Base-by-base conservation (phyloP, 805 yeast genomes). In the Candida pini region DNA sequence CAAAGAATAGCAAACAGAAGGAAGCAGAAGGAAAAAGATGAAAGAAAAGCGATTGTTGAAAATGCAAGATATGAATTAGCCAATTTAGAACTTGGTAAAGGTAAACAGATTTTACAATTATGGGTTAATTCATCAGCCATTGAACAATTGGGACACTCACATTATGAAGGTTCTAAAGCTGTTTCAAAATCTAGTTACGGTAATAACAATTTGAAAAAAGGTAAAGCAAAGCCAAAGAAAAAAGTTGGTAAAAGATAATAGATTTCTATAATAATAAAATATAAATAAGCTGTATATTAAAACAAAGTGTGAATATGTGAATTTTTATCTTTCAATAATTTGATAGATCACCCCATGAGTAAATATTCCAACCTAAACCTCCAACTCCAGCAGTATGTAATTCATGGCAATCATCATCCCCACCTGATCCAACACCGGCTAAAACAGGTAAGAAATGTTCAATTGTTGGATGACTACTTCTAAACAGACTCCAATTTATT, bases 401-500 rank as follows among this genome's bases (percentile, higher is more conserved):
- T 40, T 70, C 74, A 31, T 60, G 56, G 28, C 69, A 73, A 2
- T 39, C 35, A 19, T 64, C 69, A 10, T 64, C 64, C 14, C 64
- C 58, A 15, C 76, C 68, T 21, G 80, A 72, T 19, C 80, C 76
- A 2, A 77, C 76, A 10, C 68, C 76, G 28, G 76, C 85, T 24
- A 76, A 72, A 6, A 78, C 46, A 2, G 90, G 90, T 44, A 75
- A 56, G 40, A 84, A 73, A 56, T 84, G 94, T 44, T 84, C 94
- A 32, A 77, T 60, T 0, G 89, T 78, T 8, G 94, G 94, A 56
- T 84, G 94, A 0, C 90, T 81, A 22, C 55, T 47, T 9, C 38
- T 18, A 25, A 55, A 61, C 24, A 78, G 52, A 12, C n/a, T 22
- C 8, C 23, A 8, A 20, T 20, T 20, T 8, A 10, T 20, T 12